Conservation (phyloP, 257 asterid genomes). For the Lycium barbarum region DNA sequence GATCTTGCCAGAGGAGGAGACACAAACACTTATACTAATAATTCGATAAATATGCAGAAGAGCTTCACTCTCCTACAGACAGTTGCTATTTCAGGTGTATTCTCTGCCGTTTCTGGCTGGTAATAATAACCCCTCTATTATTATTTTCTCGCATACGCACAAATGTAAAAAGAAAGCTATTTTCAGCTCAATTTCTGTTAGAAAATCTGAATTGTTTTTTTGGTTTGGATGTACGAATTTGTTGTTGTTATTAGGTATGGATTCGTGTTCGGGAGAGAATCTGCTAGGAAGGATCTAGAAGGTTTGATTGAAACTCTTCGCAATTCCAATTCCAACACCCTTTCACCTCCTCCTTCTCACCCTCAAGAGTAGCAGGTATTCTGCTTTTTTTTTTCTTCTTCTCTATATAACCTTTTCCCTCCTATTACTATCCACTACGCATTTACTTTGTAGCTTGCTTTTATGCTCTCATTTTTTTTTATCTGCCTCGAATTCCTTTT, state of each 20-base stretch:
- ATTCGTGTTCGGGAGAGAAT: constrained; percentile 90
- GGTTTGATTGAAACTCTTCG: constrained; percentile 78
- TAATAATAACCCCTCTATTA: constrained; percentile 35
- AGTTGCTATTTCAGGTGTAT: constrained; percentile 76
- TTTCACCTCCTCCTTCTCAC: constrained; percentile 41
- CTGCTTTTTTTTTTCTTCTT: not conserved
- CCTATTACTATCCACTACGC: no score
- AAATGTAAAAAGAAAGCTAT: not conserved
- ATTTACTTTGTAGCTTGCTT: no score
- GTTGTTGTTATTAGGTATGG: constrained; percentile 67
- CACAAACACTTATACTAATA: not conserved
- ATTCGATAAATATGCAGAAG: constrained; percentile 50
- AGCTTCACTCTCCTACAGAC: constrained; percentile 77
- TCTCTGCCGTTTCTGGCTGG: constrained; percentile 92
- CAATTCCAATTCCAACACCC: constrained; percentile 51
- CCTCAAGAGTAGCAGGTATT: constrained; percentile 38
- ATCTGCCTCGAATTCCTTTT: no score
- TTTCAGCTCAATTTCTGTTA: not conserved
- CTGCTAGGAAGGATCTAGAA: constrained; percentile 81
- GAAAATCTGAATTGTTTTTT: not conserved
- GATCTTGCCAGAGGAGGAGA: not conserved
- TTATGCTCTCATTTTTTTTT: no score
- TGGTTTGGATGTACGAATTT: not conserved
- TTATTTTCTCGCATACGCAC: not conserved
- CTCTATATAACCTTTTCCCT: no score